Percentiles rank a stretch among this genome's conserved stretches.
These are phyloP conservation scores for Aristolochia fimbriata DNA, from an alignment of 164 flowering plant species.

Conservation along the genomic window DNA sequence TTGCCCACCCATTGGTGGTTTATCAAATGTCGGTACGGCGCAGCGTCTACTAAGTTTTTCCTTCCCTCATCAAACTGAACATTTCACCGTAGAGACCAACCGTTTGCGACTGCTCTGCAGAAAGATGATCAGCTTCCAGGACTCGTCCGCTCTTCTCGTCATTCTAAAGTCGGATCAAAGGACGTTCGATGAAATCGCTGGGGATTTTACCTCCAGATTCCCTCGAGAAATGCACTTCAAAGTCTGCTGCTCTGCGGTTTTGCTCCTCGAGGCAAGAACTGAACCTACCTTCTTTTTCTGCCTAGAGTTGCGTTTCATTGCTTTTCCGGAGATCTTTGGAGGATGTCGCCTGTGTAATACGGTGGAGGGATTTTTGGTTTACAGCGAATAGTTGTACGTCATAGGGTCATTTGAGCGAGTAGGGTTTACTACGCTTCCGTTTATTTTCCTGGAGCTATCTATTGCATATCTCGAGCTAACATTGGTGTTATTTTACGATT, in stretches of 20 bases:
- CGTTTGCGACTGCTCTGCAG: too few relatives aligned
- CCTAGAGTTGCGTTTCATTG: not conserved
- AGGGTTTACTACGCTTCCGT: not conserved
- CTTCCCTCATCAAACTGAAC: too few relatives aligned
- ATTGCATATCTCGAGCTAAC: too few relatives aligned
- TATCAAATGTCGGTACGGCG: too few relatives aligned
- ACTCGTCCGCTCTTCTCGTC: conserved; percentile 24
- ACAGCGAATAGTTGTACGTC: not conserved
- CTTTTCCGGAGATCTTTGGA: conserved; percentile 7
- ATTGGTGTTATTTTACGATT: too few relatives aligned
- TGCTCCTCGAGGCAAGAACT: conserved; percentile 41
- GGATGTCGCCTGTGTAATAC: not conserved
- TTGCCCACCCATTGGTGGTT: too few relatives aligned
- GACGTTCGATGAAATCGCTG: conserved; percentile 39
- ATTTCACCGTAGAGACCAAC: too few relatives aligned
- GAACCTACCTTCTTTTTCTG: not conserved
- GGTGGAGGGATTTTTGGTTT: not conserved
- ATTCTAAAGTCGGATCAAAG: conserved; percentile 36
- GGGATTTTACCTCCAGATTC: conserved; percentile 52
- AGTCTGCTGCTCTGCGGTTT: conserved; percentile 41
- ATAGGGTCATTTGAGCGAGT: not conserved
- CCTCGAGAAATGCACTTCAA: conserved; percentile 33
- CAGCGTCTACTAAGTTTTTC: too few relatives aligned
- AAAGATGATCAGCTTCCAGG: conserved; percentile 34
- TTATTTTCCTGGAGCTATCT: not conserved